These are phyloP conservation scores for Metschnikowia vanudenii DNA, from an alignment of 805 yeast genomes.

Conservation along the genomic window DNA sequence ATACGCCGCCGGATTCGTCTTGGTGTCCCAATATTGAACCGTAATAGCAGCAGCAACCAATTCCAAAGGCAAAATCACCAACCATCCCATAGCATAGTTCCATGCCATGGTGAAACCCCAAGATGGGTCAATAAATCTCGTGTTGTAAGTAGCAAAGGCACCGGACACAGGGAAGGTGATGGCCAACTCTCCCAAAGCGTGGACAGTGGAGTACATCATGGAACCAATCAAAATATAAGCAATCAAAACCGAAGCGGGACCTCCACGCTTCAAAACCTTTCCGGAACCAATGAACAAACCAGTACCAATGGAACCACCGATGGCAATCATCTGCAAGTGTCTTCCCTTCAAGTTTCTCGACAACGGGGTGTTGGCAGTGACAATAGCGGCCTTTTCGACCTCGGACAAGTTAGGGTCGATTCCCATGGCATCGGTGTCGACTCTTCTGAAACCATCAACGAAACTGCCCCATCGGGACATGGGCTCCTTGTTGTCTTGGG, in stretches of 20 bases:
- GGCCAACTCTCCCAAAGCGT: conserved; percentile 49
- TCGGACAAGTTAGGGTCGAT: no score
- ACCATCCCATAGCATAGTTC: conserved; percentile 56
- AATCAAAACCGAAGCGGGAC: conserved; percentile 58
- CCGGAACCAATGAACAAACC: no score
- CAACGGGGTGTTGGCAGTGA: no score
- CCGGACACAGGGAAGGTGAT: conserved; percentile 52
- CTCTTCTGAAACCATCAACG: no score
- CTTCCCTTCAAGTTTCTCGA: conserved; percentile 33
- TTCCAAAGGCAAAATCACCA: conserved; percentile 64
- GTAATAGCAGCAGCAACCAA: conserved; percentile 61
- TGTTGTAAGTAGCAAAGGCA: conserved; percentile 53
- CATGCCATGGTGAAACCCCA: conserved; percentile 72
- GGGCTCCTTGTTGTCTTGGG: no score
- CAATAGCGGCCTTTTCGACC: no score
- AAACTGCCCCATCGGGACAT: no score
- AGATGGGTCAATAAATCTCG: conserved; percentile 65
- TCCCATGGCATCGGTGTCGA: no score
- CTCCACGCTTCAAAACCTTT: conserved; percentile 60
- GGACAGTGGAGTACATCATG: conserved; percentile 33
- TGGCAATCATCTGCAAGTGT: no score
- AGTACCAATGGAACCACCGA: no score
- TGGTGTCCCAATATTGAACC: conserved; percentile 50
- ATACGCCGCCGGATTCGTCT: conserved; percentile 54
- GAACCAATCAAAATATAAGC: conserved; percentile 39